A percentile compares a stretch with the other conserved stretches of the same genome.
Conservation (phyloP, 768 basidiomycete genomes). For the Jaapia argillacea region DNA sequence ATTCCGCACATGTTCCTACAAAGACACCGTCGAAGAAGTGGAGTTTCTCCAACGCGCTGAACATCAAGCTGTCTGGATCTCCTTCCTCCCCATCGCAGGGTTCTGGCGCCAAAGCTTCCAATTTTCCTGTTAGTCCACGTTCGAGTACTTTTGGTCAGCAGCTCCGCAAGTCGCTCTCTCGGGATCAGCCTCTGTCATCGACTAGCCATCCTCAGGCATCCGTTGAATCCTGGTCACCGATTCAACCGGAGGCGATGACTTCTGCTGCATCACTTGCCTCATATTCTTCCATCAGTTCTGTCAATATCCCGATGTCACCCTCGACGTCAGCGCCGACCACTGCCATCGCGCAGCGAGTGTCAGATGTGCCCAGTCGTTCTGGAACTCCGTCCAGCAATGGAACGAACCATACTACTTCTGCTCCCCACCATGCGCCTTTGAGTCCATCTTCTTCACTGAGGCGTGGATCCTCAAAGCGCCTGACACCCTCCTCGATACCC, state of each 20-base stretch:
- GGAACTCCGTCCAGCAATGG: slow-evolving; percentile 72
- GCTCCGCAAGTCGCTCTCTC: slow-evolving; percentile 58
- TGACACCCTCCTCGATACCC: slow-evolving; percentile 88
- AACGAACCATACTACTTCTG: slow-evolving; percentile 47
- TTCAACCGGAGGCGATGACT: slow-evolving; percentile 66
- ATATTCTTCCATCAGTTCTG: slow-evolving; percentile 63
- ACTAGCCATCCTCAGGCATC: slow-evolving; percentile 28
- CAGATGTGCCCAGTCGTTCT: slow-evolving; percentile 48
- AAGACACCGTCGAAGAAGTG: slow-evolving; percentile 94
- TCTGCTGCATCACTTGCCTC: slow-evolving; percentile 73
- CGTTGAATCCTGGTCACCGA: slow-evolving; percentile 44
- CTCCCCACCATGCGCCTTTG: slow-evolving; percentile 49
- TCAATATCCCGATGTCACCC: slow-evolving; percentile 32
- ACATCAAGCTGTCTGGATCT: slow-evolving; percentile 60
- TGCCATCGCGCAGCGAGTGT: slow-evolving; percentile 45
- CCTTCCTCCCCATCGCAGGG: slow-evolving; percentile 46
- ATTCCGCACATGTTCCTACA: slow-evolving; percentile 34
- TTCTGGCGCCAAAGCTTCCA: slow-evolving; percentile 33
- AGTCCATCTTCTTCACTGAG: slow-evolving; percentile 66
- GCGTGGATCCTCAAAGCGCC: slow-evolving; percentile 59
- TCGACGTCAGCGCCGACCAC: slow-evolving; percentile 19
- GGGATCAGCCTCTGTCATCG: slow-evolving; percentile 45
- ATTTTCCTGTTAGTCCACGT: slow-evolving; percentile 57
- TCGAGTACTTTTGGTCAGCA: slow-evolving; percentile 58
- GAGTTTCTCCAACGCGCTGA: slow-evolving; percentile 85